These are phyloP conservation scores for Protoeuglena noctilucae DNA, from an alignment of 139 green algal species.

Conservation along the genomic window DNA sequence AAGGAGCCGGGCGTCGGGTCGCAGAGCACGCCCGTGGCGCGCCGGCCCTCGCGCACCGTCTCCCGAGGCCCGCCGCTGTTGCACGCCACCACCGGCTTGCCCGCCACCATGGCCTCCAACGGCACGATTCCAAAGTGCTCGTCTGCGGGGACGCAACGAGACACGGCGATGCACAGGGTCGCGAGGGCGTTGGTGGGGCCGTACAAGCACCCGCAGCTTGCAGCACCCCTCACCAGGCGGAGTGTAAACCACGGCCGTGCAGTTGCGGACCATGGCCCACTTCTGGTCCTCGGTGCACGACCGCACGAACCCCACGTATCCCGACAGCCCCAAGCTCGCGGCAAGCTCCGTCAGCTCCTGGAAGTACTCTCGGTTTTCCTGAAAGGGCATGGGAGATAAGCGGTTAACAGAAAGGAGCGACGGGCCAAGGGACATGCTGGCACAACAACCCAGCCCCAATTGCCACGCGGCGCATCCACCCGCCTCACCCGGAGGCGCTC, in stretches of 20 bases:
- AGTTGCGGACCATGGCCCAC: constrained; percentile 41
- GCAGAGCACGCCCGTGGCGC: constrained; percentile 47
- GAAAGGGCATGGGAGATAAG: too few relatives aligned
- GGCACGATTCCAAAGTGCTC: constrained; percentile 99
- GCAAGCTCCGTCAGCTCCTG: constrained; percentile 46
- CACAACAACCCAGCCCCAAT: too few relatives aligned
- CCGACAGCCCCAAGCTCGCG: constrained; percentile 25
- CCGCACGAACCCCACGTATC: constrained; percentile 57
- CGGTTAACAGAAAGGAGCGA: too few relatives aligned
- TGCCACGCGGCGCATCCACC: too few relatives aligned
- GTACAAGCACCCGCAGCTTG: constrained; percentile 1
- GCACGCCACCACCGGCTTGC: constrained; percentile 68
- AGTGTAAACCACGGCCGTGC: constrained; percentile 69
- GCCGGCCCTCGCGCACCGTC: constrained; percentile 46
- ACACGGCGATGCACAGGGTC: not conserved
- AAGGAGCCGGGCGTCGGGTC: constrained; percentile 25
- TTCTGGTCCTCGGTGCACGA: constrained; percentile 67
- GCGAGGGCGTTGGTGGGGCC: not conserved
- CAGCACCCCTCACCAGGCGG: constrained; percentile 9
- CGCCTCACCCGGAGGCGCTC: constrained; percentile 40
- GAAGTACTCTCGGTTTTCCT: constrained; percentile 82
- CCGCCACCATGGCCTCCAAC: constrained; percentile 82
- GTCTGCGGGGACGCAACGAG: constrained; percentile 44
- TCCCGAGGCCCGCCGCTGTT: constrained; percentile 68
- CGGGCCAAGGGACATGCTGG: too few relatives aligned